These are phyloP conservation scores for Penicillium pulvis DNA, from an alignment of 495 filamentous ascomycete genomes.

Conservation along the genomic window DNA sequence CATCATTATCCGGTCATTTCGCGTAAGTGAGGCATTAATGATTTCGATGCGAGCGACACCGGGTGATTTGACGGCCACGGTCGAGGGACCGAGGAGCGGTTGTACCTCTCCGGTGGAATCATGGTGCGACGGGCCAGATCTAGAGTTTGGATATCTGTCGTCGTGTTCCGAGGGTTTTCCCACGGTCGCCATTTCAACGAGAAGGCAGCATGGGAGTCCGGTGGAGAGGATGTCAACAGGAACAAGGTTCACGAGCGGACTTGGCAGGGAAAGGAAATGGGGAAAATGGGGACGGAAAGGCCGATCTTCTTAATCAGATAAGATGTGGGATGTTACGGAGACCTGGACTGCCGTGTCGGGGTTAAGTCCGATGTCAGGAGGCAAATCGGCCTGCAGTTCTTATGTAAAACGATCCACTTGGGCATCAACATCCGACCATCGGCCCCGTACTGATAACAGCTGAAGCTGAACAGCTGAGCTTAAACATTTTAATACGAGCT, in stretches of 20 bases:
- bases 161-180: neutral
- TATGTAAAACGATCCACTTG: neutral
- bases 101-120: conserved; percentile 2
- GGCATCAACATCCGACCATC: neutral
- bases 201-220: neutral
- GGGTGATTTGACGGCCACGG: conserved; percentile 4
- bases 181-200: neutral
- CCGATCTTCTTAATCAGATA: conserved; percentile 4
- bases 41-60: conserved; percentile 14
- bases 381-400: neutral
- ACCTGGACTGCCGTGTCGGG: neutral
- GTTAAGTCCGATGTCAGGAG: neutral
- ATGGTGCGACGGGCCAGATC: neutral
- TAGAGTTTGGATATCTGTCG: neutral
- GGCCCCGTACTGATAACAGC: neutral
- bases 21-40: conserved; percentile 5
- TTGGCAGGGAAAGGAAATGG: neutral
- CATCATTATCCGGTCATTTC: conserved; percentile 5
- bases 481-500: too few species aligned
- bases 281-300: neutral
- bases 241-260: neutral
- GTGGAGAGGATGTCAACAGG: too few species aligned
- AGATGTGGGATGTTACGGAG: conserved; percentile 7
- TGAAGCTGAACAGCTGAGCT: too few species aligned
- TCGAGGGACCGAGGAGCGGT: conserved; percentile 3